Percentiles rank a stretch among this genome's conserved stretches.
These are phyloP conservation scores for Elsinoe ampelina DNA, from an alignment of 2,329 filamentous ascomycete genomes.

Conservation along the genomic window DNA sequence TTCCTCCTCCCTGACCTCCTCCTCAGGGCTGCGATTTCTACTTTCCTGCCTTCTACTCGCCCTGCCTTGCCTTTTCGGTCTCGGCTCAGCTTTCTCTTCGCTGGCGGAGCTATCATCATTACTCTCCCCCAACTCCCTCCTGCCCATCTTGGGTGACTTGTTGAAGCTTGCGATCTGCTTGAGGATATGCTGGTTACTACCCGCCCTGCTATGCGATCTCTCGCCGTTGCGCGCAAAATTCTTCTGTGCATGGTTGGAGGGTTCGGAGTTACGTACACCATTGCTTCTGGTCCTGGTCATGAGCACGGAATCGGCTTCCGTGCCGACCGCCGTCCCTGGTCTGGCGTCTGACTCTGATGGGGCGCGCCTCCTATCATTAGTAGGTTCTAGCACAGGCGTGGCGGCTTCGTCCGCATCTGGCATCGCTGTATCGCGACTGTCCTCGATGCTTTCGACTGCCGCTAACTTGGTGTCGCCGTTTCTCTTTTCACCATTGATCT, in stretches of 20 bases:
- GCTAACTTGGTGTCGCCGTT: neutral
- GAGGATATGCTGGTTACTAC: conserved; percentile 29
- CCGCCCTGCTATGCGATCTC: conserved; percentile 20
- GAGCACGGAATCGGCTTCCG: neutral
- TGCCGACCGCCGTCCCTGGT: conserved; percentile 3
- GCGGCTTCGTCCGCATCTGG: neutral
- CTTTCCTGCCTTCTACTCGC: conserved; percentile 9
- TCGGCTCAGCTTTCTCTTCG: conserved; percentile 2
- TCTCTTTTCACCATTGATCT: conserved; percentile 7
- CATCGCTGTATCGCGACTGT: neutral
- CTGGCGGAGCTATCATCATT: conserved; percentile 3
- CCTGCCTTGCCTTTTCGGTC: conserved; percentile 5
- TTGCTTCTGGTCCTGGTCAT: conserved; percentile 11
- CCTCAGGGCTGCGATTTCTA: neutral
- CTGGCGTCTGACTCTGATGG: neutral
- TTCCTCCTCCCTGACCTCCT: neutral
- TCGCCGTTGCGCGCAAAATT: neutral
- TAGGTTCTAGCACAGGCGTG: conserved; percentile 21
- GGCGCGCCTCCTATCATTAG: conserved; percentile 11
- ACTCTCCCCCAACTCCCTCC: conserved; percentile 16
- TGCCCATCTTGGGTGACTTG: conserved; percentile 27
- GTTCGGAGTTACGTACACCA: neutral
- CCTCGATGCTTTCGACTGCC: conserved; percentile 5
- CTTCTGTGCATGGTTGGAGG: conserved; percentile 3
- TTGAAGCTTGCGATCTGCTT: conserved; percentile 32